Conservation (phyloP, 257 asterid species). For the Lycium ferocissimum region DNA sequence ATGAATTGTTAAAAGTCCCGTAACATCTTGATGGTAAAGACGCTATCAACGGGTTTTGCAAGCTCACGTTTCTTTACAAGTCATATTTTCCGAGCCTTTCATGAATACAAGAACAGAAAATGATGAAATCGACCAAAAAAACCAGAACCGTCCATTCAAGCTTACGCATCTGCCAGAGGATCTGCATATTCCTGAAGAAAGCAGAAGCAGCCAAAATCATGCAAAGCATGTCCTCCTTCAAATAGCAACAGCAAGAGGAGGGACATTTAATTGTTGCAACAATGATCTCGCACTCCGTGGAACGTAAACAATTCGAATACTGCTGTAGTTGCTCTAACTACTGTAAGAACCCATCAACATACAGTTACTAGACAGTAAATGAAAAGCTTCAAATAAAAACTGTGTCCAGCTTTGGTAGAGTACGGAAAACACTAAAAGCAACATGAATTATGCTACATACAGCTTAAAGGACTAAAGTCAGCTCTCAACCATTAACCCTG, state of each 20-base stretch:
- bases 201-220: neutral
- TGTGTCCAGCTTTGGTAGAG: neutral
- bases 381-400: neutral
- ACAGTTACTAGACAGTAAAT: neutral
- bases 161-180: neutral
- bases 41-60: too few relatives aligned
- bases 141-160: neutral
- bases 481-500: neutral
- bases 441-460: neutral
- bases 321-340: neutral
- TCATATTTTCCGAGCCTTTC: too few relatives aligned
- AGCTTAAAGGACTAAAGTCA: neutral
- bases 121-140: neutral
- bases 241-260: conserved; percentile 2
- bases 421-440: neutral
- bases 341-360: neutral
- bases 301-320: neutral
- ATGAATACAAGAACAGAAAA: neutral
- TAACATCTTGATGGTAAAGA: too few relatives aligned
- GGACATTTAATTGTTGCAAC: neutral
- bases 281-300: neutral
- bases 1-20: neutral
- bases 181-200: neutral
- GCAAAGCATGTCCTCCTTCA: neutral
- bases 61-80: too few relatives aligned